Percentiles rank a stretch among this genome's conserved stretches.
Conservation (phyloP, 441 rosid species). For the Rhodomyrtus psidioides region DNA sequence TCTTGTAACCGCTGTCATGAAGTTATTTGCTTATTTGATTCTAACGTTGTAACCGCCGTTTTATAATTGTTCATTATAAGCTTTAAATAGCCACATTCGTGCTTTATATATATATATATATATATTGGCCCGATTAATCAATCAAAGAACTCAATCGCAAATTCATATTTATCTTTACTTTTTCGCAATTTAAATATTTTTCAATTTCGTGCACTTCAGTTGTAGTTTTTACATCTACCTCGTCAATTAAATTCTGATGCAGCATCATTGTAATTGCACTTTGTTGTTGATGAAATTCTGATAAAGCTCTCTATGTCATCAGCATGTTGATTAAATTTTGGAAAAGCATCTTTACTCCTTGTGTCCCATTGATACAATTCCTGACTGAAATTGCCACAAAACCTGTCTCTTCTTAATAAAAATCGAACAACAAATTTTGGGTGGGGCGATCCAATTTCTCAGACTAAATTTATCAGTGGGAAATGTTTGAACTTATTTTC, state of each 20-base stretch:
- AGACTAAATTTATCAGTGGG: not conserved
- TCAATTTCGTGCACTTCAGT: not conserved
- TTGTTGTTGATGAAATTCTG: fast-evolving
- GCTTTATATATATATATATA: no score
- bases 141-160: not conserved
- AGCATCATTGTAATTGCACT: not conserved
- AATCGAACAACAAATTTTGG: not conserved
- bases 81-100: no score
- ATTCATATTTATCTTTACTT: not conserved
- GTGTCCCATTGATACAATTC: not conserved
- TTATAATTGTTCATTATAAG: no score
- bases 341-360: no score
- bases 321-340: not conserved
- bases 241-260: fast-evolving
- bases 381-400: fast-evolving
- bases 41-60: fast-evolving
- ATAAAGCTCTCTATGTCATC: not conserved
- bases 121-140: fast-evolving
- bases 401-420: no score
- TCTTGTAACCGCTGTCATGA: no score
- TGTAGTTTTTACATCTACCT: fast-evolving
- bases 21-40: not conserved
- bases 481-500: not conserved
- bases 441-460: not conserved
- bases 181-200: fast-evolving